These are phyloP conservation scores for Melaleuca alternifolia DNA, from an alignment of 345 rosid genomes.

Conservation along the genomic window DNA sequence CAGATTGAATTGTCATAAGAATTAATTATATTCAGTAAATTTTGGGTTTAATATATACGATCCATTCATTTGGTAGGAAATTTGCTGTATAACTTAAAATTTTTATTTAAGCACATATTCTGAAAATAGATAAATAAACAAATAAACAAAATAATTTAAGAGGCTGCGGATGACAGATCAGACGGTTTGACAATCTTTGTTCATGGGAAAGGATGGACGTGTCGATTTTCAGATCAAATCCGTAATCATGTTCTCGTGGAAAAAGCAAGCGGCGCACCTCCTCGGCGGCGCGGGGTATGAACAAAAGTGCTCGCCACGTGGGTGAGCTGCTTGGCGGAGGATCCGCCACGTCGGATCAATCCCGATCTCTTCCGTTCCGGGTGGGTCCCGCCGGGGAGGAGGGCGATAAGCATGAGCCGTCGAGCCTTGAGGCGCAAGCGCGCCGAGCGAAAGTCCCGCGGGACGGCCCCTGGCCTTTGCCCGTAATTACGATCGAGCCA, in stretches of 20 bases:
- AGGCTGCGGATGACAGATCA: background rate
- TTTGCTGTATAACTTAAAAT: background rate
- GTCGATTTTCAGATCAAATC: background rate
- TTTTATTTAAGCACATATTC: background rate
- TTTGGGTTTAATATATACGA: no score
- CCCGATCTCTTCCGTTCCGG: background rate
- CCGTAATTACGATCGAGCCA: background rate
- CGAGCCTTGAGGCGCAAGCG: background rate
- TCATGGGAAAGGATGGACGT: background rate
- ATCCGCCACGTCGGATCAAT: background rate
- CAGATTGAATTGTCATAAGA: no score
- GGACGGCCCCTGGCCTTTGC: background rate
- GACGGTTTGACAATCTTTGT: background rate
- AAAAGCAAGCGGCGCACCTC: background rate
- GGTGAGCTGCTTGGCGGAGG: background rate
- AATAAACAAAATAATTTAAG: no score
- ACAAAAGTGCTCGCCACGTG: background rate
- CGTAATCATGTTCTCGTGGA: background rate
- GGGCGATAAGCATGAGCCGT: background rate
- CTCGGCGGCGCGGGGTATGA: no score
- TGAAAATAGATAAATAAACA: background rate
- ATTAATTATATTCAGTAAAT: no score
- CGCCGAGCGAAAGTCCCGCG: background rate
- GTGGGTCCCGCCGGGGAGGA: background rate
- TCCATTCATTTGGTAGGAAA: no score